Conservation (phyloP, 768 basidiomycete genomes). For the Fistulinella prunicolor region DNA sequence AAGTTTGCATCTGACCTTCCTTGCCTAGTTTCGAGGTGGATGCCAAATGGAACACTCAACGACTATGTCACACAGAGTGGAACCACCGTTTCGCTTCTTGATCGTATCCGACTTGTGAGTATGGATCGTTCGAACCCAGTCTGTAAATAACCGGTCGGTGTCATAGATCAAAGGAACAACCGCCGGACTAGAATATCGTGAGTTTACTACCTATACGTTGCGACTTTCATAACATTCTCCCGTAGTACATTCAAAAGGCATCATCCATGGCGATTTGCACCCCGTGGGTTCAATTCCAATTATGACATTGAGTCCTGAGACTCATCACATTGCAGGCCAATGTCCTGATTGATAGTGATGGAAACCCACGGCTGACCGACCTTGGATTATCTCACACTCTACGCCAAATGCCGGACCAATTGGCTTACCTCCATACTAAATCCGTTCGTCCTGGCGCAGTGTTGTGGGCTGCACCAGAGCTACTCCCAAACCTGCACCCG, state of each 20-base stretch:
- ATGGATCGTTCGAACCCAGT: not conserved
- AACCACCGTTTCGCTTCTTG: not conserved
- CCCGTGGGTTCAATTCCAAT: not conserved
- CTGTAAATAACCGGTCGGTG: not conserved
- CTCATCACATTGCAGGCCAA: not conserved
- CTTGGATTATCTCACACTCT: constrained; percentile 3
- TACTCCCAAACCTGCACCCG: not conserved
- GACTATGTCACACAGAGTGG: not conserved
- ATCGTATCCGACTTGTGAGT: constrained; percentile 1
- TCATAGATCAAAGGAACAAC: not conserved
- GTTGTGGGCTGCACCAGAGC: constrained; percentile 5
- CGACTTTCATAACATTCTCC: not conserved
- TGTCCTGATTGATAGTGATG: not conserved
- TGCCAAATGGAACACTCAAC: constrained; percentile 1
- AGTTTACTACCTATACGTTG: no score
- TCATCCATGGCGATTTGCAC: constrained; percentile 9
- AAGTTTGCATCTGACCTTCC: constrained; percentile 4
- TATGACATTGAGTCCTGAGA: not conserved
- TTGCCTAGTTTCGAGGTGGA: constrained; percentile 9
- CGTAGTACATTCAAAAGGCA: not conserved
- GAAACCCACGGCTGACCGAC: constrained; percentile 3
- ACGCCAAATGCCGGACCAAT: not conserved
- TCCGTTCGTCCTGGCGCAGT: not conserved
- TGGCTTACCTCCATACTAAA: not conserved
- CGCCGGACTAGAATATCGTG: constrained; percentile 3